Base-by-base conservation (phyloP, 2,329 filamentous ascomycete species). In the Pezizomycotina sp. region DNA sequence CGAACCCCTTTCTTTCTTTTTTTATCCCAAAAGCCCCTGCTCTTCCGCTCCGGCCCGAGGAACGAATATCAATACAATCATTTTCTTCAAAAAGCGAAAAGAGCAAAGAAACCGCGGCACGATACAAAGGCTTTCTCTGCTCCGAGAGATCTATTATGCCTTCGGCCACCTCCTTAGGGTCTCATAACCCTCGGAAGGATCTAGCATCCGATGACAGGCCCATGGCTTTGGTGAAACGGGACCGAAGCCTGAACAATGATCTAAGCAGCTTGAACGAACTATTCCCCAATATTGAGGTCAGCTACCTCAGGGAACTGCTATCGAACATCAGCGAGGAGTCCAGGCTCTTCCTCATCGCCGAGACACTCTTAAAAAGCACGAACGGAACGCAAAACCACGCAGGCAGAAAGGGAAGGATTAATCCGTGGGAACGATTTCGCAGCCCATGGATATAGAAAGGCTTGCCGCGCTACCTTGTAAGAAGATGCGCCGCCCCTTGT, bases 301-400 rank as follows among this genome's bases (percentile, higher is more conserved):
- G 84, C 48, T 79, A 84, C 12, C 81, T 89, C 53, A 70, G 79
- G 27, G 79, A 86, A 60, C 78, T 89, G 68, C 69, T 89, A 31
- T 60, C 65, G 24, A 77, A 64, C 51, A 77, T 84, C 53, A 75
- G 76, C 50, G 71, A 74, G 49, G 77, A 84, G 56, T 86, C 78
- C 44, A 64, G 86, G 15, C 74, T 79, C 27, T 65, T 89, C 31
- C 74, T 38, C 16, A 35, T 84, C 18, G 79, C 79, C 8, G 79
- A 89, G 53, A 68, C 73, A 31, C 61, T 89, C 40, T 80, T 73
- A 3, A 43, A 46, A 13, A 39, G 45, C 25, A 43, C 37, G 8
- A 33, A 30, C 8, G 36, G 45, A 16, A 27, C 42, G 21, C 62
- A 51, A 59, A 63, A 15, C 52, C 55, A 46, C 60, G 60, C 46